Evolutionary conservation across 169 alveolate genomes (phyloP).

Genomic region (Eimeria falciformis): DNA sequence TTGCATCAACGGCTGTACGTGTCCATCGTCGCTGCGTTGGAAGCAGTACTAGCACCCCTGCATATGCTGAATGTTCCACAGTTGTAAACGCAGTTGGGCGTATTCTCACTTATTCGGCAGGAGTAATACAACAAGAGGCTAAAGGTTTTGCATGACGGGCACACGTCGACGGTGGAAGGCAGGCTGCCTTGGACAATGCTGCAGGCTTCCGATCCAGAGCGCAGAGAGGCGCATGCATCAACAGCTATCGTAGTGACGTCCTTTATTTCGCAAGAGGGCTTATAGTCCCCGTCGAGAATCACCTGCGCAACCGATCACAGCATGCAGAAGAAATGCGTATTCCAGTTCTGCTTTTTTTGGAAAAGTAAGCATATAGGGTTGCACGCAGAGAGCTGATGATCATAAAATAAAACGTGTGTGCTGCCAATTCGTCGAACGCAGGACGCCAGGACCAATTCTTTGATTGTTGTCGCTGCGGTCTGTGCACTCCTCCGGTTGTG

Average conservation of each 20-base stretch:
- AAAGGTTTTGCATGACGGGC: constrained; percentile 56
- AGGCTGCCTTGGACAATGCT: neutral
- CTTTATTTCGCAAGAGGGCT: constrained; percentile 1
- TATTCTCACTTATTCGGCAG: constrained; percentile 57
- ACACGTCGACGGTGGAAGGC: constrained; percentile 46
- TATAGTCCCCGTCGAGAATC: neutral
- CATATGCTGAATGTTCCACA: neutral
- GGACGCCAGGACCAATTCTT: too few species aligned
- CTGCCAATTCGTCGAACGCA: too few species aligned
- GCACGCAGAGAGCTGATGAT: too few species aligned
- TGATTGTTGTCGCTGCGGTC: too few species aligned
- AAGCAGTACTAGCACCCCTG: neutral
- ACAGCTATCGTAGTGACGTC: constrained; percentile 28
- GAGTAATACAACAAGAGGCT: constrained; percentile 36
- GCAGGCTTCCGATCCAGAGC: constrained; percentile 9
- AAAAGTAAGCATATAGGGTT: too few species aligned
- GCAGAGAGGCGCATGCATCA: constrained; percentile 2
- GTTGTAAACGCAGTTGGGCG: neutral
- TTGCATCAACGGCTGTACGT: neutral
- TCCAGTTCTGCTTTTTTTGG: too few species aligned
- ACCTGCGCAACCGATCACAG: neutral
- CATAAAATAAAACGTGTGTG: too few species aligned
- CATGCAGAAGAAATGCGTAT: too few species aligned
- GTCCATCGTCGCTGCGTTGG: neutral
- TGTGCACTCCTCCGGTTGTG: too few species aligned